phyloP scores from a whole-genome alignment of 2,329 filamentous ascomycete species.

The Aspergillus pseudoviridinutans region DNA sequence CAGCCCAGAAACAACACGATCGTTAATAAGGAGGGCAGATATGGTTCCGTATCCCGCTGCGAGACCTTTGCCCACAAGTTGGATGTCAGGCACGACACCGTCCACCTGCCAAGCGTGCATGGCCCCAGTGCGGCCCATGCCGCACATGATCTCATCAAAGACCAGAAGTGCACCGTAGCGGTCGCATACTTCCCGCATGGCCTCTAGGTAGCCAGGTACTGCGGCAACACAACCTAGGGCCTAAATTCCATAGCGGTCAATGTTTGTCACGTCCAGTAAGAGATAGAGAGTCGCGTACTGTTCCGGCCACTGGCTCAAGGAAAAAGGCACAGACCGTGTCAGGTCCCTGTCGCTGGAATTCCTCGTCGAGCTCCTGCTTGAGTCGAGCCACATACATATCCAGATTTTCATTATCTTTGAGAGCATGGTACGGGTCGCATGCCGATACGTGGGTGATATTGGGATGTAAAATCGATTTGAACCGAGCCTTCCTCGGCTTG shows the following conservation, averaged over 20 bases:
- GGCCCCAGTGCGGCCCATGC: slow-evolving; percentile 47
- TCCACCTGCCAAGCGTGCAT: slow-evolving; percentile 51
- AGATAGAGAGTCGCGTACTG: slow-evolving; percentile 36
- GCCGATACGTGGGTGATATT: no score
- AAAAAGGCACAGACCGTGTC: slow-evolving; percentile 66
- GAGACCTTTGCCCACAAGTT: slow-evolving; percentile 54
- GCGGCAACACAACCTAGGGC: slow-evolving; percentile 35
- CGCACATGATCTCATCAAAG: slow-evolving; percentile 65
- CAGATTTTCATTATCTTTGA: no score
- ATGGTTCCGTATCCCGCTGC: slow-evolving; percentile 41
- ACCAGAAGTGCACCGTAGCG: slow-evolving; percentile 66
- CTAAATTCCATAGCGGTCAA: no score
- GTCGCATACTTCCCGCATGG: slow-evolving; percentile 62
- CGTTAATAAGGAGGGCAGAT: slow-evolving; percentile 49
- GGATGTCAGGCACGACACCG: slow-evolving; percentile 51
- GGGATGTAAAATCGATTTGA: no score
- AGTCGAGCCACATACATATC: slow-evolving; percentile 37
- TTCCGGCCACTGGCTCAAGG: slow-evolving; percentile 66
- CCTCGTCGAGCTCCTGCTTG: slow-evolving; percentile 59
- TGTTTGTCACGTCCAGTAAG: slow-evolving; percentile 44
- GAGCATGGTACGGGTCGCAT: no score
- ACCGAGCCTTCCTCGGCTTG: slow-evolving; percentile 50
- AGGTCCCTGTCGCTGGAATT: slow-evolving; percentile 60
- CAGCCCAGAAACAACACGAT: slow-evolving; percentile 13
- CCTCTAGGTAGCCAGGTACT: slow-evolving; percentile 61